Percentiles rank a stretch among this genome's conserved stretches.
Conservation (phyloP, 1,284 basidiomycete genomes). For the Malassezia vespertilionis region DNA sequence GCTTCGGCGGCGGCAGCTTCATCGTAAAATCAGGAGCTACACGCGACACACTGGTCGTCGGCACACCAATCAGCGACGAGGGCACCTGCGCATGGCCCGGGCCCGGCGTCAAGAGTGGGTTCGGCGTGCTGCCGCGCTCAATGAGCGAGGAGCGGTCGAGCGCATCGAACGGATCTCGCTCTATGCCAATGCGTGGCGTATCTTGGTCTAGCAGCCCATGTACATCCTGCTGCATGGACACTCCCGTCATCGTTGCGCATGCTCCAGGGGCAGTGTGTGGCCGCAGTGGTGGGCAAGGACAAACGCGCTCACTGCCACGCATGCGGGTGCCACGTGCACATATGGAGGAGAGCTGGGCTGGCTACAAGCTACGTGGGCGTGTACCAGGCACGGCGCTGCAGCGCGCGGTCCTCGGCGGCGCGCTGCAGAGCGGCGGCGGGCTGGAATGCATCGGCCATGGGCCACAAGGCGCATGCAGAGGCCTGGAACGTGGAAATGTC, state of each 20-base stretch:
- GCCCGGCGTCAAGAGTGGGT: slow-evolving; percentile 11
- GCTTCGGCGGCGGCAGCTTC: slow-evolving; percentile 37
- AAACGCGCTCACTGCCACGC: too few species aligned
- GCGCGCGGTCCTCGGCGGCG: background rate
- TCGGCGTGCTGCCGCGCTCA: slow-evolving; percentile 11
- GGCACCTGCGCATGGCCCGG: background rate
- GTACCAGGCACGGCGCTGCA: background rate
- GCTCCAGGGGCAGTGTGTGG: too few species aligned
- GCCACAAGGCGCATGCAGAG: slow-evolving; percentile 36
- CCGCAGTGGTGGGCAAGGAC: too few species aligned
- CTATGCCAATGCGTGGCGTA: background rate
- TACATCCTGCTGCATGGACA: too few species aligned
- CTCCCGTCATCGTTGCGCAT: too few species aligned
- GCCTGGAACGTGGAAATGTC: slow-evolving; percentile 40
- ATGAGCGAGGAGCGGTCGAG: slow-evolving; percentile 1
- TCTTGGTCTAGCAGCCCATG: too few species aligned
- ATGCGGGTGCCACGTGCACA: too few species aligned
- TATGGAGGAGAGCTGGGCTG: too few species aligned
- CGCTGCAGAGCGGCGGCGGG: background rate
- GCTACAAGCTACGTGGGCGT: too few species aligned
- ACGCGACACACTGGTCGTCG: slow-evolving; percentile 2
- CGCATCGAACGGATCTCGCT: slow-evolving; percentile 15
- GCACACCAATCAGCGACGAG: background rate
- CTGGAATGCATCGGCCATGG: slow-evolving; percentile 48
- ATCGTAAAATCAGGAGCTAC: slow-evolving; percentile 41